Evolutionary conservation across 345 rosid species (phyloP), one percentile per base, ranked within the genome.

Genomic region (Rubroshorea leprosula): DNA sequence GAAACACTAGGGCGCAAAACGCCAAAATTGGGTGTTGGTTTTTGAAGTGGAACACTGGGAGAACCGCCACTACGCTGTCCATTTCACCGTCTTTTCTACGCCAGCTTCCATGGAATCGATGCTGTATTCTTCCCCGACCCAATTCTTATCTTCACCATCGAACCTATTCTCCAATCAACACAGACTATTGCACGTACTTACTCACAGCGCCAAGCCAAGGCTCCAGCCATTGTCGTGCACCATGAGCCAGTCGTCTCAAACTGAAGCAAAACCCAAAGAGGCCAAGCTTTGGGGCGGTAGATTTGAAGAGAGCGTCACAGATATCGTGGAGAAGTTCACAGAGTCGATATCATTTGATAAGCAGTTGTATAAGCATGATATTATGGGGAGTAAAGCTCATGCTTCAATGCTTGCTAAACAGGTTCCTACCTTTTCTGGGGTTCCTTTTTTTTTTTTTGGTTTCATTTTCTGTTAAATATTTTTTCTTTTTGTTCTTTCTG

Each of bases 271-370:
- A 47, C 63, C 74, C n/a, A 89, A 85, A 68, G 97, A 93, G 81
- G 62, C 55, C 20, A 93, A 93, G 84, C 77, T 93, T 5, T 93
- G 97, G 96, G 99, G 99, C 0, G 99, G 99, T 13, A 82, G 99
- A 68, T 93, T 93, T 68, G 82, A 93, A 58, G 95, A 85, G 83
- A 80, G 87, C 55, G 96, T 90, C 20, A 85, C 97, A 1, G 85
- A 77, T 49, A 64, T 62, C 11, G 99, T 93, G 11, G 99, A 93
- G 86, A 83, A 76, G 73, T 93, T 93, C 75, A 93, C 97, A 0
- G 99, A 93, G 67, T 93, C 96, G 18, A 76, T 93, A 41, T 93
- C 99, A 0, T 89, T 80, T 41, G 99, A 93, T 60, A 93, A 87
- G 75, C 69, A 71, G 74, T 72, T 93, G 55, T 93, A 87, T 67